Evolutionary conservation across 2,329 filamentous ascomycete species (phyloP).

Genomic region (Curvularia sp.): DNA sequence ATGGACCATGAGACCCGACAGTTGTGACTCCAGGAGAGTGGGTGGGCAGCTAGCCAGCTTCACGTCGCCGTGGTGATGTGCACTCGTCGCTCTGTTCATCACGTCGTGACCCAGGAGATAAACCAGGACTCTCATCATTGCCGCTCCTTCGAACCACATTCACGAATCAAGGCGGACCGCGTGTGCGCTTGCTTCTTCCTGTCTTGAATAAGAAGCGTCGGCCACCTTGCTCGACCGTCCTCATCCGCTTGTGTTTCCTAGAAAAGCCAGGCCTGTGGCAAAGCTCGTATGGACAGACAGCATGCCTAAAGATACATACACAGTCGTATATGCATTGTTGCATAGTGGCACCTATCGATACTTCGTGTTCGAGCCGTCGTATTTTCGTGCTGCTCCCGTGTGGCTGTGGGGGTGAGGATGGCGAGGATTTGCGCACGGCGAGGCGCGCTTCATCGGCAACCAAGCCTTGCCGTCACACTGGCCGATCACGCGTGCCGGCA

Average conservation of each 20-base stretch:
- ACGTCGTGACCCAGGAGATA: slow-evolving; percentile 31
- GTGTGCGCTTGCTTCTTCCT: slow-evolving; percentile 16
- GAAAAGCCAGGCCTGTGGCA: slow-evolving; percentile 7
- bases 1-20: background rate
- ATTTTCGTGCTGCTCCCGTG: slow-evolving; percentile 17
- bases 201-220: slow-evolving; percentile 14
- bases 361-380: slow-evolving; percentile 9
- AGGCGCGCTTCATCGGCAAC: slow-evolving; percentile 20
- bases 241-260: slow-evolving; percentile 7
- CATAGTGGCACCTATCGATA: slow-evolving; percentile 17
- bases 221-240: slow-evolving; percentile 11
- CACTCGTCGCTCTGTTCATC: slow-evolving; percentile 16
- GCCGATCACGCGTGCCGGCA: slow-evolving; percentile 23
- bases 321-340: slow-evolving; percentile 15
- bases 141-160: slow-evolving; percentile 23
- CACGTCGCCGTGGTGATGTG: background rate
- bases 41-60: slow-evolving; percentile 6
- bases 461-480: slow-evolving; percentile 23
- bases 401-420: slow-evolving; percentile 7
- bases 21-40: background rate
- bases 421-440: slow-evolving; percentile 16
- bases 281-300: background rate
- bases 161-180: slow-evolving; percentile 36
- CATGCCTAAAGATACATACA: slow-evolving; percentile 11
- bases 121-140: slow-evolving; percentile 35